Evolutionary conservation across 345 rosid species (phyloP), one percentile per base, ranked within the genome.

Genomic region (Dovyalis caffra): DNA sequence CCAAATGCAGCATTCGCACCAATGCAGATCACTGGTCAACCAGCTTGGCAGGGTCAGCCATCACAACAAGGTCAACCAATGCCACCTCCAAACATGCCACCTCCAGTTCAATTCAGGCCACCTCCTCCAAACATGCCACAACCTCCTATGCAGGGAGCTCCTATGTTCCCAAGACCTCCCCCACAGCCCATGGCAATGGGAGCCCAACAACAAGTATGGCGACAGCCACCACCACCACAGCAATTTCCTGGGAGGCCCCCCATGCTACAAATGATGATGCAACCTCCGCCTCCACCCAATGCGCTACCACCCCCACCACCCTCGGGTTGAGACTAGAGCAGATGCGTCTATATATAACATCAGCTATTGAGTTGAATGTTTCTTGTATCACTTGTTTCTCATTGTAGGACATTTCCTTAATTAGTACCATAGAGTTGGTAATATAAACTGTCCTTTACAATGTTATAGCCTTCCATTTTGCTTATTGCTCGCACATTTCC

Each of bases 181-280:
- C 97, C 92, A 28, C 97, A 84, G 80, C 91, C 82, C 66, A 86
- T 91, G 93, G 94, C 90, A 66, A 88, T 92, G 91, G 89, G 85
- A 53, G 79, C 66, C 29, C 95, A 82, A 31, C 90, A 86, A 76
- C 93, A 83, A 35, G 73, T 47, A 6, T 86, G 92, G 76, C 88
- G 84, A 9, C 60, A 53, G 79, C 91, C 86, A 31, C 95, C 92
- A 58, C 97, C 88, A 8, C 86, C 86, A 5, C 97, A 84, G 73
- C 94, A 82, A 53, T 83, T 85, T 77, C 67, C 68, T 11, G 91
- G 90, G 51, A 80, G 87, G 49, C 87, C 81, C 14, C 86, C 70
- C 11, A 90, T 84, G 87, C 86, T 72, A n/a, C 92, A 88, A 28
- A 86, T 78, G 88, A 78, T 86, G 77, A 94, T 92, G 97, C 91